Conservation (phyloP, 148 eudicot species). For the Chenopodium quinoa region DNA sequence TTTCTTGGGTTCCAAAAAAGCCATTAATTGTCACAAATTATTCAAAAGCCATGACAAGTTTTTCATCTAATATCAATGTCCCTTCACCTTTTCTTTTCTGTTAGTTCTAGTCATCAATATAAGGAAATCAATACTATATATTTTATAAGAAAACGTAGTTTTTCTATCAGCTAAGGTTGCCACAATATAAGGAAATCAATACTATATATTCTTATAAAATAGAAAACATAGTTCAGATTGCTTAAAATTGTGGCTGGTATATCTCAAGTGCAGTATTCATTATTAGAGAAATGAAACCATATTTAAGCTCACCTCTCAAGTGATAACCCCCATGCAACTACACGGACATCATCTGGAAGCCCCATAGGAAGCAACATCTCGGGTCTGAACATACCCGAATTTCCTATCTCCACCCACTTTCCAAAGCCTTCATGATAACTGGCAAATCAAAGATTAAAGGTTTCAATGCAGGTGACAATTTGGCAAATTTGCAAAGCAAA, state of each 20-base stretch:
- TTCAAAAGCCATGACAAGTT: too few relatives aligned
- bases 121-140: too few relatives aligned
- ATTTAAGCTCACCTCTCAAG: conserved; percentile 64
- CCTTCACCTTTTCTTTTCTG: not conserved
- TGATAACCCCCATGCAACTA: conserved; percentile 97
- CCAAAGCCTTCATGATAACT: conserved; percentile 87
- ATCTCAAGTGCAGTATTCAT: not conserved
- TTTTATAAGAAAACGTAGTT: too few relatives aligned
- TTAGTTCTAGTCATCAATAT: too few relatives aligned
- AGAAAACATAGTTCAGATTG: not conserved
- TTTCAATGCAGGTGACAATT: not conserved
- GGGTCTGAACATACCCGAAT: conserved; percentile 95
- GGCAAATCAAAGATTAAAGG: conserved; percentile 17
- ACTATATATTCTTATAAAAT: too few relatives aligned
- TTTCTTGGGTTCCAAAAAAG: not conserved
- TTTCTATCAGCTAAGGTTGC: not conserved
- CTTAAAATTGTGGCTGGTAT: not conserved
- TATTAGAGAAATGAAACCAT: not conserved
- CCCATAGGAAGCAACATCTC: conserved; percentile 98
- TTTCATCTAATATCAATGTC: not conserved
- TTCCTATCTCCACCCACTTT: conserved; percentile 94
- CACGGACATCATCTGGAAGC: conserved; percentile 91
- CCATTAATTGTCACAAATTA: not conserved
- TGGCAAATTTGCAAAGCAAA: not conserved
- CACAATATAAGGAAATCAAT: not conserved